A percentile compares a stretch with the other conserved stretches of the same genome.
These are phyloP conservation scores for Xylaria sp. DNA, from an alignment of 495 filamentous ascomycete species.

Conservation along the genomic window DNA sequence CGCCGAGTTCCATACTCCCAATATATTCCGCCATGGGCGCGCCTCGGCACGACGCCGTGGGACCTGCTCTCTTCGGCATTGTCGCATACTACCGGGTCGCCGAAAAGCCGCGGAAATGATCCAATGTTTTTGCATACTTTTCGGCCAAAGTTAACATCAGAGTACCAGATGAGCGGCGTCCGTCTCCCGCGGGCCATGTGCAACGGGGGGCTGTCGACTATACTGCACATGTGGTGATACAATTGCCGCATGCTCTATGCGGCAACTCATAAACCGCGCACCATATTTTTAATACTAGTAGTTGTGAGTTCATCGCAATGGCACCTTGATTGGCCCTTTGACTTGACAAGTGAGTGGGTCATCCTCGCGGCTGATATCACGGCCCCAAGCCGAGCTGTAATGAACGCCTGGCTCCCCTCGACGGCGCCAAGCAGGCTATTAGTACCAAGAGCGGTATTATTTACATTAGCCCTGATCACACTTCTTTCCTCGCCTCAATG, in stretches of 20 bases:
- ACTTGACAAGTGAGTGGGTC: not conserved
- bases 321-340: not conserved
- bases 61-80: constrained; percentile 2
- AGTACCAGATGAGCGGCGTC: not conserved
- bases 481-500: not conserved
- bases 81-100: not conserved
- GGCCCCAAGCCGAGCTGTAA: not conserved
- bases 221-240: not conserved
- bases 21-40: constrained; percentile 12
- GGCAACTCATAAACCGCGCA: not conserved
- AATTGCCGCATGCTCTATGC: not conserved
- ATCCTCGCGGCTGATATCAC: not conserved
- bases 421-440: not conserved
- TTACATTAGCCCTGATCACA: constrained; percentile 2
- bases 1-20: not conserved
- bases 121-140: not conserved
- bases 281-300: not conserved
- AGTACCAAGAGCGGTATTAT: not conserved
- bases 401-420: not conserved
- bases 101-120: not conserved
- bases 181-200: not conserved
- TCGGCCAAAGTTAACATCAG: not conserved
- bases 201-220: not conserved
- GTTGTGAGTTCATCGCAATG: not conserved
- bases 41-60: not conserved